Evolutionary conservation across 345 rosid genomes (phyloP).

Genomic region (Lepidium aucheri): DNA sequence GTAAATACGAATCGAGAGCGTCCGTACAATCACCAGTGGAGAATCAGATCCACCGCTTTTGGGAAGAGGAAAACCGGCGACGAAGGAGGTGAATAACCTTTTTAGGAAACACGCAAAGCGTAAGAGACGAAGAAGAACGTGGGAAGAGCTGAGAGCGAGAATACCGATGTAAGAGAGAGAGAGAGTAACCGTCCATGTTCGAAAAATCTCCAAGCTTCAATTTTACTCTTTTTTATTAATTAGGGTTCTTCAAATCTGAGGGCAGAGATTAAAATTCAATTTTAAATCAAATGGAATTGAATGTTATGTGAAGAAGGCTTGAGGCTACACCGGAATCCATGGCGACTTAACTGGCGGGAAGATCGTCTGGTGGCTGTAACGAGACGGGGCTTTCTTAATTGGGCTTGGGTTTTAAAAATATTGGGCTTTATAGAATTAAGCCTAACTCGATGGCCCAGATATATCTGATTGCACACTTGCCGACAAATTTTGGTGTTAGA

Average conservation of each 20-base stretch:
- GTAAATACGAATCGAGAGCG: background rate
- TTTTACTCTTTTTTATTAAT: background rate
- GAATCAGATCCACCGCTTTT: conserved; percentile 8
- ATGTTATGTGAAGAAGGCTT: background rate
- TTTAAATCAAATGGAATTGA: background rate
- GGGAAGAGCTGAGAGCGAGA: conserved; percentile 25
- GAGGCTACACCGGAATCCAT: conserved; percentile 18
- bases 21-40: background rate
- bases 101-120: conserved; percentile 52
- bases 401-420: background rate
- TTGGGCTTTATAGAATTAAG: background rate
- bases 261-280: background rate
- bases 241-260: conserved; percentile 6
- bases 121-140: conserved; percentile 18
- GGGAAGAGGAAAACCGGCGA: conserved; percentile 18
- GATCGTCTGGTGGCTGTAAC: conserved; percentile 1
- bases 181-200: conserved; percentile 29
- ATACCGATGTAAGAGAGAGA: conserved; percentile 12
- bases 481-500: background rate
- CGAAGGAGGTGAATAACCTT: conserved; percentile 21
- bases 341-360: conserved; percentile 26
- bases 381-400: background rate
- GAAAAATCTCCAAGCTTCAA: background rate
- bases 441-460: background rate
- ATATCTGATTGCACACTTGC: background rate